phyloP scores from a whole-genome alignment of 2,329 filamentous ascomycete genomes.

The Ascosphaera aggregata region DNA sequence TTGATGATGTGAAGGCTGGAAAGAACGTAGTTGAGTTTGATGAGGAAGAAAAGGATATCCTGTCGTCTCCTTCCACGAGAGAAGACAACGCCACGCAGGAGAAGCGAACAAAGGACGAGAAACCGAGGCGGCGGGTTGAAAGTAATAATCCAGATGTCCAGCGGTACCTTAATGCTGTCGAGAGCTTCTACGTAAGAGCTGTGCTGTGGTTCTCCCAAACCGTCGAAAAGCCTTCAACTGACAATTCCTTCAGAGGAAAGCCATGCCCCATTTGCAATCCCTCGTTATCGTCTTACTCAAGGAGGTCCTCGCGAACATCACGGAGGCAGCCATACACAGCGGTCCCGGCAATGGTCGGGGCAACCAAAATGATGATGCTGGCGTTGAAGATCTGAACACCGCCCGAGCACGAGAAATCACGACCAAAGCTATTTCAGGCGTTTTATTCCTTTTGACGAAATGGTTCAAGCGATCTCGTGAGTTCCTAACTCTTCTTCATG shows the following conservation, averaged over 20 bases:
- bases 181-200: conserved; percentile 66
- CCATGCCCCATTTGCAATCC: conserved; percentile 72
- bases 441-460: conserved; percentile 69
- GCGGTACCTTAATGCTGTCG: conserved; percentile 45
- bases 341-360: conserved; percentile 19
- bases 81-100: too few relatives aligned
- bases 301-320: conserved; percentile 68
- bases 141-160: conserved; percentile 18
- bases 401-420: conserved; percentile 67
- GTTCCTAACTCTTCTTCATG: too few relatives aligned
- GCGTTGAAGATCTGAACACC: conserved; percentile 56
- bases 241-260: conserved; percentile 31
- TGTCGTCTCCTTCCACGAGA: too few relatives aligned
- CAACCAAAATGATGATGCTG: conserved; percentile 17
- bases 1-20: conserved; percentile 6
- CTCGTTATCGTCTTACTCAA: conserved; percentile 82
- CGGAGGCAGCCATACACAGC: conserved; percentile 49
- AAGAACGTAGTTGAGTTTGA: conserved; percentile 10
- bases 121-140: background rate
- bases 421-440: conserved; percentile 76
- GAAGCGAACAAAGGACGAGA: conserved; percentile 1
- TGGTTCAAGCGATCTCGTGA: conserved; percentile 91
- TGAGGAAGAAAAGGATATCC: conserved; percentile 7
- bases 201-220: background rate
- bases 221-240: background rate